Evolutionary conservation across 176 grass and related monocot species (phyloP).

Genomic region (Pharus latifolius): DNA sequence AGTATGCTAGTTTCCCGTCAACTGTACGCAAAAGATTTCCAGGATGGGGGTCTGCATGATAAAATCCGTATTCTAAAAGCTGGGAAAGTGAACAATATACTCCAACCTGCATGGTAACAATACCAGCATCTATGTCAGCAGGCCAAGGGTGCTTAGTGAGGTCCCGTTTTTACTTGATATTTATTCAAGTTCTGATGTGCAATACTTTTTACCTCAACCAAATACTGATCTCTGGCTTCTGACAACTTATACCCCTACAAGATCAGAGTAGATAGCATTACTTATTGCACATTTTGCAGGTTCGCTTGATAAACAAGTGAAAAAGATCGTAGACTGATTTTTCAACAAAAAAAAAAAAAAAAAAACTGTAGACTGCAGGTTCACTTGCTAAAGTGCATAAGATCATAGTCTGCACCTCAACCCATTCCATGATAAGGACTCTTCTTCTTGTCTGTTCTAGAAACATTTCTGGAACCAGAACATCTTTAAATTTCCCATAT

Average conservation of each 20-base stretch:
- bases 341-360: no score
- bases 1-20: constrained; percentile 88
- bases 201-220: constrained; percentile 68
- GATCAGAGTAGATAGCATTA: neutral
- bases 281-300: neutral
- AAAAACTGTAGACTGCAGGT: no score
- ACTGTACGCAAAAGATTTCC: constrained; percentile 90
- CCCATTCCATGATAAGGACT: constrained; percentile 95
- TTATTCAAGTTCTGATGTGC: neutral
- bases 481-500: constrained; percentile 75
- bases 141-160: neutral
- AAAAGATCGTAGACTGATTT: constrained; percentile 10
- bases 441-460: constrained; percentile 56
- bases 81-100: constrained; percentile 97
- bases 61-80: constrained; percentile 97
- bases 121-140: neutral
- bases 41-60: constrained; percentile 96
- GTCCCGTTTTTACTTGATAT: neutral
- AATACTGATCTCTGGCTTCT: constrained; percentile 82
- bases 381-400: neutral
- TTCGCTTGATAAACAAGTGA: constrained; percentile 1
- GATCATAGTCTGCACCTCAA: constrained; percentile 51
- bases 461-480: constrained; percentile 90
- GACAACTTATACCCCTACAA: constrained; percentile 65
- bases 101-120: constrained; percentile 61